Conservation (phyloP, 805 yeast genomes). For the Candida nemodendra region DNA sequence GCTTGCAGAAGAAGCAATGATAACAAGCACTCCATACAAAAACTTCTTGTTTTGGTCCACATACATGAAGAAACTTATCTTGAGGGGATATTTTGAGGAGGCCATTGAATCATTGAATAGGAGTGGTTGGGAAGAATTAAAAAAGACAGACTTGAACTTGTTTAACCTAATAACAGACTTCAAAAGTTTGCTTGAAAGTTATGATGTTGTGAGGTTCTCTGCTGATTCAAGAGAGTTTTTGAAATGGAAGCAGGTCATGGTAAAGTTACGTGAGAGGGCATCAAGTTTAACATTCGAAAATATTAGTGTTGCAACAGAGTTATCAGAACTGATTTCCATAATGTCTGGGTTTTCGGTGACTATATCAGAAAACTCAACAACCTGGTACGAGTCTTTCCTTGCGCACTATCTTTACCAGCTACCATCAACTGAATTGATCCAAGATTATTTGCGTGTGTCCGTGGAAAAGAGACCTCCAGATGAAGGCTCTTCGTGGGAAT, state of each 20-base stretch:
- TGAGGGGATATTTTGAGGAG: constrained; percentile 60
- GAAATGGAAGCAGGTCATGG: constrained; percentile 50
- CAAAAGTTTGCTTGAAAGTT: constrained; percentile 37
- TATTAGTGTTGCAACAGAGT: constrained; percentile 33
- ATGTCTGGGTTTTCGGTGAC: constrained; percentile 47
- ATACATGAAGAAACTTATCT: constrained; percentile 51
- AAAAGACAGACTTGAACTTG: constrained; percentile 30
- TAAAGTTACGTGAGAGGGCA: constrained; percentile 47
- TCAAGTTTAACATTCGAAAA: constrained; percentile 25
- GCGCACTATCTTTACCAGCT: constrained; percentile 49
- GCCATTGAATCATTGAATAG: constrained; percentile 48
- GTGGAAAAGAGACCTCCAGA: constrained; percentile 36
- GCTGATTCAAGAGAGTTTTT: constrained; percentile 41
- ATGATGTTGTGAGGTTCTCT: constrained; percentile 35
- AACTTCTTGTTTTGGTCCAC: constrained; percentile 63
- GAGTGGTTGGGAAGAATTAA: constrained; percentile 42
- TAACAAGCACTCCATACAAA: constrained; percentile 42
- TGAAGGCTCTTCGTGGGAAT: constrained; percentile 47
- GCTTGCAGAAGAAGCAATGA: constrained; percentile 44
- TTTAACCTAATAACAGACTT: constrained; percentile 42
- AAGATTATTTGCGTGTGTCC: constrained; percentile 41
- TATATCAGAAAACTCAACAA: constrained; percentile 48
- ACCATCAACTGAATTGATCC: constrained; percentile 45
- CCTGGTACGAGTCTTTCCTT: constrained; percentile 67
- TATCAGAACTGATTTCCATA: constrained; percentile 42